Conservation (phyloP, 441 rosid species). For the Geranium incanum region DNA sequence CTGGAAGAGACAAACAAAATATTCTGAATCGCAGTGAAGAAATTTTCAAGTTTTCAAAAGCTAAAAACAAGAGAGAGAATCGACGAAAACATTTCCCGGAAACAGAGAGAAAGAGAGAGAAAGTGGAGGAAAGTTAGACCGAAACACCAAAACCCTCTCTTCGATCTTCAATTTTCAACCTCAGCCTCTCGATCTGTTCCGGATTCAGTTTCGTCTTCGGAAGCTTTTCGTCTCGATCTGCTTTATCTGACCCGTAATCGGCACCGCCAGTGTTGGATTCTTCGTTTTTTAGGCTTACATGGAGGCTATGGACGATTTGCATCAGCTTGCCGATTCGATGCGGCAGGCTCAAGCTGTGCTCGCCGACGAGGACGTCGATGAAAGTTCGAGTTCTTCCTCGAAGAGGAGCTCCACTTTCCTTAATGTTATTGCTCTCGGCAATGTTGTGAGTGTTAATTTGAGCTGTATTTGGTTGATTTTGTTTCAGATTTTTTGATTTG, state of each 20-base stretch:
- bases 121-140: background rate
- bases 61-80: constrained; percentile 7
- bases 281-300: constrained; percentile 17
- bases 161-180: background rate
- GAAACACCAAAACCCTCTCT: background rate
- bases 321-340: constrained; percentile 66
- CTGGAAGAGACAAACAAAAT: background rate
- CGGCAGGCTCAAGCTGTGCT: constrained; percentile 59
- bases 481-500: background rate
- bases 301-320: constrained; percentile 76
- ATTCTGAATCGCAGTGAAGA: background rate
- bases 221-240: constrained; percentile 9
- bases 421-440: constrained; percentile 69
- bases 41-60: background rate
- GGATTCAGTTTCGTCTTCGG: background rate
- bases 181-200: background rate
- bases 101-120: constrained; percentile 9
- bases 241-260: background rate
- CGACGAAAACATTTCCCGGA: background rate
- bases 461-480: background rate
- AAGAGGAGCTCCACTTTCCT: constrained; percentile 49
- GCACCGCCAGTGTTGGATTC: background rate
- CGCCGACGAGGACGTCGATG: constrained; percentile 74
- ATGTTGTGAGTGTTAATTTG: constrained; percentile 42
- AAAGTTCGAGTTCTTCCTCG: constrained; percentile 35